Base-by-base conservation (phyloP, 305 asterid species). In the Lippia alba region DNA sequence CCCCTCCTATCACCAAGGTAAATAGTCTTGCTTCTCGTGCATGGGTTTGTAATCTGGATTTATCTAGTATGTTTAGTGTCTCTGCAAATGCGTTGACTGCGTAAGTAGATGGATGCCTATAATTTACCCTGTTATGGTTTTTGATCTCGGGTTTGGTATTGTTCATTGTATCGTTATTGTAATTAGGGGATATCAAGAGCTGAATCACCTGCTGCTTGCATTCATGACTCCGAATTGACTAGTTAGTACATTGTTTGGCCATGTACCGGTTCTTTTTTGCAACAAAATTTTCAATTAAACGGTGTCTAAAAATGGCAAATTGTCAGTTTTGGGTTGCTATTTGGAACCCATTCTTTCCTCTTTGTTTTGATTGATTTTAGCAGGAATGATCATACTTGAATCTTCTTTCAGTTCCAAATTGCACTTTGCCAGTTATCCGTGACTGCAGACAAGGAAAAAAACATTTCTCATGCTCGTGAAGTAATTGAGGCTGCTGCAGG, bases 341-440 rank as follows among this genome's bases (percentile, higher is more conserved):
- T n/a, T 48, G 14, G 7, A 45, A 45, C 14, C 12, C 15, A 45
- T 45, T 58, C 20, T 0, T 34, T 58, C 19, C 40, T 69, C 49
- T 3, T 7, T 44, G 12, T 44, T 36, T 36, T 36, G 41, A 4
- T 36, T 36, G 9, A 36, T 36, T 8, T 44, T 44, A 58, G 19
- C 48, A 18, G 53, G n/a, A 8, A 5, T 53, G 53, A 18, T 24
- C 19, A 33, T 19, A 24, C 66, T 58, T 79, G 53, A 20, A 44
- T 62, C 51, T 61, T 48, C 4, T 82, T 86, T 75, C 92, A 91
- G 97, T 91, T 89, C 85, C 87, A 91, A 71, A 87, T 91, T 55
- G 96, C 91, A 58, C 96, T 91, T 62, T 91, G 97, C 80, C 97
- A 89, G 81, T 84, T 91, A 72, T 80, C 79, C 4, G 96, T 91